These are phyloP conservation scores for Kwoniella dendrophila DNA, from an alignment of 768 basidiomycete genomes.

Conservation along the genomic window DNA sequence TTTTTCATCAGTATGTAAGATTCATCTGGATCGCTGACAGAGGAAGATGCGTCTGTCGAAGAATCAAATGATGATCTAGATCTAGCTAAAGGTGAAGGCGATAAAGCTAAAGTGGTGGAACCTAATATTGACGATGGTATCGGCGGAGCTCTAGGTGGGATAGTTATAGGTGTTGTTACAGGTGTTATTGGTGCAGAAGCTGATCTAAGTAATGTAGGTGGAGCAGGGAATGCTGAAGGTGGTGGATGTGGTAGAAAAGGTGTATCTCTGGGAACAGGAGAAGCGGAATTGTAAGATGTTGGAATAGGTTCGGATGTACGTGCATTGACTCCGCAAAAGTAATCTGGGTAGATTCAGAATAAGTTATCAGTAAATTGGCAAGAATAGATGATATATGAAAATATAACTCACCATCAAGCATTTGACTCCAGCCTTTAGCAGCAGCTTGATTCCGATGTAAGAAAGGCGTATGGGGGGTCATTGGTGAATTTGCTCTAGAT, in stretches of 20 bases:
- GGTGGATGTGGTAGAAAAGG: constrained; percentile 20
- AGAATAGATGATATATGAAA: neutral
- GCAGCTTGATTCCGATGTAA: constrained; percentile 9
- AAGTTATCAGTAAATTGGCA: constrained; percentile 1
- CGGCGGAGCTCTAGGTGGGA: constrained; percentile 9
- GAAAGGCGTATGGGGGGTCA: constrained; percentile 24
- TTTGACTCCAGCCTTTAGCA: constrained; percentile 45
- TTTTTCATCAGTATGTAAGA: neutral
- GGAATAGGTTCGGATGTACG: constrained; percentile 5
- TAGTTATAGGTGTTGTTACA: neutral
- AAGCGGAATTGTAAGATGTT: constrained; percentile 11
- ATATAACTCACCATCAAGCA: constrained; percentile 44
- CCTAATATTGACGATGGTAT: neutral
- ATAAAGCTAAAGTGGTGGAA: constrained; percentile 1
- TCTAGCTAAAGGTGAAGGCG: constrained; percentile 25
- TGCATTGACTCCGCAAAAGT: constrained; percentile 40
- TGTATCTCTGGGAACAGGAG: constrained; percentile 7
- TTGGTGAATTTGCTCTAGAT: constrained; percentile 14
- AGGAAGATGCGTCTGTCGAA: constrained; percentile 15
- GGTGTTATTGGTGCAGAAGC: constrained; percentile 27
- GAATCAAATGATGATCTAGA: constrained; percentile 25
- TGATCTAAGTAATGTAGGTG: constrained; percentile 14
- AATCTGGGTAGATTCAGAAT: constrained; percentile 24
- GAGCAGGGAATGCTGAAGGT: constrained; percentile 8
- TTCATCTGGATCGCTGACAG: constrained; percentile 7